phyloP scores from a whole-genome alignment of 495 filamentous ascomycete genomes.

The Podospora tetraspora region DNA sequence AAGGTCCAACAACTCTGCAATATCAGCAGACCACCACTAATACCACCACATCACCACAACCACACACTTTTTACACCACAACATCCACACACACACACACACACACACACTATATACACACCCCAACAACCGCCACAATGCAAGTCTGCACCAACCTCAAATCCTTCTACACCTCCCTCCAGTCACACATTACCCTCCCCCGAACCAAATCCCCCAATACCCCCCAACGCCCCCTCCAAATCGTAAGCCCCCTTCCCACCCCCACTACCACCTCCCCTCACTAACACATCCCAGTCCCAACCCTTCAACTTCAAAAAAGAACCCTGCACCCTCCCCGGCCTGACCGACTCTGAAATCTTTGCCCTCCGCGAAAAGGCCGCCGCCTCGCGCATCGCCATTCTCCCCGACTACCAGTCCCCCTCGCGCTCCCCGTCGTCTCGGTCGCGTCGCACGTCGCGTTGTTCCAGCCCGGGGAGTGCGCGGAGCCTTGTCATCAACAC shows the following conservation, averaged over 20 bases:
- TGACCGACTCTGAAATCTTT: slow-evolving; percentile 39
- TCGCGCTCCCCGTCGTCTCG: background rate
- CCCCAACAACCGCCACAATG: slow-evolving; percentile 8
- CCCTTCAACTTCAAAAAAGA: slow-evolving; percentile 45
- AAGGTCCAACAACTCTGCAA: background rate
- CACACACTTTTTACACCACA: too few relatives aligned
- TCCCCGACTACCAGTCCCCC: slow-evolving; percentile 9
- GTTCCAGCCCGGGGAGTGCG: background rate
- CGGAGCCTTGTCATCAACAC: background rate
- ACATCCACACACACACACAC: background rate
- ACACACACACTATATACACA: background rate
- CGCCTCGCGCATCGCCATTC: slow-evolving; percentile 30
- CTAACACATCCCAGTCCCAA: slow-evolving; percentile 34
- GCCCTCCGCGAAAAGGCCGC: slow-evolving; percentile 41
- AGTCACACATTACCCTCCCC: slow-evolving; percentile 19
- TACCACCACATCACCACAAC: background rate
- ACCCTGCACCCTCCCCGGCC: slow-evolving; percentile 33
- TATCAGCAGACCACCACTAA: background rate
- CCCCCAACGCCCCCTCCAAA: slow-evolving; percentile 19
- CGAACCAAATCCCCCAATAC: slow-evolving; percentile 14
- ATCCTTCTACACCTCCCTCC: slow-evolving; percentile 21
- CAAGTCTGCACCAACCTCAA: slow-evolving; percentile 23
- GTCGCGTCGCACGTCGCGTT: background rate
- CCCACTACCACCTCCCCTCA: background rate
- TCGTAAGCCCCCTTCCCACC: slow-evolving; percentile 16